These are phyloP conservation scores for Fonsecaea monophora DNA, from an alignment of 2,329 filamentous ascomycete species.

Conservation along the genomic window DNA sequence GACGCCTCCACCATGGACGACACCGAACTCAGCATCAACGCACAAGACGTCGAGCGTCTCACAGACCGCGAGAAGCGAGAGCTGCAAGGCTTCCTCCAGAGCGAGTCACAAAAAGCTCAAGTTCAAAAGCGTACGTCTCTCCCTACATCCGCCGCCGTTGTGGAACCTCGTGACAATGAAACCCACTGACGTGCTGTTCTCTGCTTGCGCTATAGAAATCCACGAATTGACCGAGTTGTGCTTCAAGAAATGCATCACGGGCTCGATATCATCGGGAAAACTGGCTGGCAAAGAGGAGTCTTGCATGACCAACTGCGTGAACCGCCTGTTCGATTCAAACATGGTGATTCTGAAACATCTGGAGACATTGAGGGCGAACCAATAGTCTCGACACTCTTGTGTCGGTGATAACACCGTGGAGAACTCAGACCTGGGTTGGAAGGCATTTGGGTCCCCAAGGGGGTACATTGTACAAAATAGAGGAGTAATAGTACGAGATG, in stretches of 20 bases:
- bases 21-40: slow-evolving; percentile 34
- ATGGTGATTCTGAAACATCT: slow-evolving; percentile 84
- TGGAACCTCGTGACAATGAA: neutral
- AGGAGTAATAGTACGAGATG: neutral
- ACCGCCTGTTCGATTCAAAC: slow-evolving; percentile 90
- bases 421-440: neutral
- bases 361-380: slow-evolving; percentile 63
- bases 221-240: slow-evolving; percentile 77
- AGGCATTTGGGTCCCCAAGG: neutral
- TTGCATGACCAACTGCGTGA: slow-evolving; percentile 91
- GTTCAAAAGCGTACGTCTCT: slow-evolving; percentile 58
- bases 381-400: slow-evolving; percentile 38
- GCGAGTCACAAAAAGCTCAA: slow-evolving; percentile 79
- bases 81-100: slow-evolving; percentile 82
- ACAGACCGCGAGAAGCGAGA: slow-evolving; percentile 84
- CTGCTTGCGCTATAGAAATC: slow-evolving; percentile 56
- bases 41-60: slow-evolving; percentile 55
- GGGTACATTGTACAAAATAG: slow-evolving; percentile 19
- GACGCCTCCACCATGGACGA: slow-evolving; percentile 33
- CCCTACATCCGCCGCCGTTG: neutral
- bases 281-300: slow-evolving; percentile 79
- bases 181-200: neutral
- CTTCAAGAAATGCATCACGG: slow-evolving; percentile 92
- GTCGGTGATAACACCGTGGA: neutral
- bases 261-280: slow-evolving; percentile 71